phyloP scores from a whole-genome alignment of 805 yeast species.

The Cyberlindnera bimundalis region DNA sequence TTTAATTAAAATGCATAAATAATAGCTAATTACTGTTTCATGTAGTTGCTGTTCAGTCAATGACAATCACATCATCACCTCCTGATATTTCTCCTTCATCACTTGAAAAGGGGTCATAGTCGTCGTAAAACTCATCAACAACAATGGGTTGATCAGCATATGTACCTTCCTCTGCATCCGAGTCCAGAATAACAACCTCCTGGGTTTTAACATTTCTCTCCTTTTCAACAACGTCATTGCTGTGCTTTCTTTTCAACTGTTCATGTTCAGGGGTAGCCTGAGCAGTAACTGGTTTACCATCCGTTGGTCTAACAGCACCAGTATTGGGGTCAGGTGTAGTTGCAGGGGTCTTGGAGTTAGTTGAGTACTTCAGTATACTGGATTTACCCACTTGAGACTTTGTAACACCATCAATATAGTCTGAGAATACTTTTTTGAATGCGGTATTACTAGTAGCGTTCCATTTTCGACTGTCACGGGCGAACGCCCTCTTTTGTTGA shows the following conservation, averaged over 20 bases:
- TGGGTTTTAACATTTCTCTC: constrained; percentile 4
- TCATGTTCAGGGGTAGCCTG: too few species aligned
- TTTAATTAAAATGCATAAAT: too few species aligned
- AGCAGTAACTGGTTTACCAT: too few species aligned
- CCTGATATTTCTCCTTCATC: constrained; percentile 8
- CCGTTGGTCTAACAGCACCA: neutral
- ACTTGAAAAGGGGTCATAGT: constrained; percentile 6
- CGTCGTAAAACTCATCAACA: constrained; percentile 10
- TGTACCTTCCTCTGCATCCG: neutral
- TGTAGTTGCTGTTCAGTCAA: neutral
- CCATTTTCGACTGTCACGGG: constrained; percentile 46
- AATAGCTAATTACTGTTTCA: too few species aligned
- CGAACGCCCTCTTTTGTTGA: constrained; percentile 47
- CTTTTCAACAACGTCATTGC: too few species aligned
- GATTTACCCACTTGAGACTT: neutral
- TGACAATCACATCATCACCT: constrained; percentile 1
- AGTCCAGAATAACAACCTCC: constrained; percentile 6
- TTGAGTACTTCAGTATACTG: too few species aligned
- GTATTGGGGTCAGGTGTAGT: too few species aligned
- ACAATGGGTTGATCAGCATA: constrained; percentile 3
- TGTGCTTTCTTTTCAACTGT: too few species aligned
- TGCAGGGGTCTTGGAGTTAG: too few species aligned
- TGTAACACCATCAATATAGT: constrained; percentile 12
- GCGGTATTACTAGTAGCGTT: constrained; percentile 27
- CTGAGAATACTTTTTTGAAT: constrained; percentile 61